Conservation (phyloP, 257 asterid genomes). For the Solanum sejunctum region DNA sequence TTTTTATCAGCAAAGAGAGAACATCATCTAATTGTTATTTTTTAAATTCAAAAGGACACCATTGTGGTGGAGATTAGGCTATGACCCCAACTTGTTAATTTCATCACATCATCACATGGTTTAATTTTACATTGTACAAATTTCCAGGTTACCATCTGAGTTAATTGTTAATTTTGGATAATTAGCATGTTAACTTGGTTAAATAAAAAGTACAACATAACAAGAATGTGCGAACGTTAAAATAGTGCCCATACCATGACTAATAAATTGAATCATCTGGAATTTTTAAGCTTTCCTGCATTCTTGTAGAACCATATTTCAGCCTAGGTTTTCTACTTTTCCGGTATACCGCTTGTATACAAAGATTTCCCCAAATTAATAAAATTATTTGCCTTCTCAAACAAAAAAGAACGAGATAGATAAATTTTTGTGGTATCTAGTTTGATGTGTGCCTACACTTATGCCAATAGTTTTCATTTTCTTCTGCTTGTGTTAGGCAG, state of each 20-base stretch:
- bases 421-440: not conserved
- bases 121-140: not conserved
- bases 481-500: slow-evolving; percentile 31
- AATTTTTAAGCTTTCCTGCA: not conserved
- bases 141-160: not conserved
- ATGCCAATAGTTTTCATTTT: not conserved
- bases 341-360: not conserved
- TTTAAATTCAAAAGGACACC: not conserved
- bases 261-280: not conserved
- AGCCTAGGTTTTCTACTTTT: not conserved
- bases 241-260: not conserved
- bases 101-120: not conserved
- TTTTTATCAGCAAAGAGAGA: not conserved
- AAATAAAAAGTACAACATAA: not conserved
- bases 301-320: not conserved
- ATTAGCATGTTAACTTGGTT: not conserved
- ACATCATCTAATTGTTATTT: not conserved
- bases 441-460: not conserved
- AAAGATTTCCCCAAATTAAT: not conserved
- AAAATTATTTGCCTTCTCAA: not conserved
- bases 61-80: not conserved
- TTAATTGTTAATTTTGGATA: not conserved
- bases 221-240: not conserved
- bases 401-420: not conserved
- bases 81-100: not conserved